Conservation (phyloP, 306 rosid species). For the Quercus suber region DNA sequence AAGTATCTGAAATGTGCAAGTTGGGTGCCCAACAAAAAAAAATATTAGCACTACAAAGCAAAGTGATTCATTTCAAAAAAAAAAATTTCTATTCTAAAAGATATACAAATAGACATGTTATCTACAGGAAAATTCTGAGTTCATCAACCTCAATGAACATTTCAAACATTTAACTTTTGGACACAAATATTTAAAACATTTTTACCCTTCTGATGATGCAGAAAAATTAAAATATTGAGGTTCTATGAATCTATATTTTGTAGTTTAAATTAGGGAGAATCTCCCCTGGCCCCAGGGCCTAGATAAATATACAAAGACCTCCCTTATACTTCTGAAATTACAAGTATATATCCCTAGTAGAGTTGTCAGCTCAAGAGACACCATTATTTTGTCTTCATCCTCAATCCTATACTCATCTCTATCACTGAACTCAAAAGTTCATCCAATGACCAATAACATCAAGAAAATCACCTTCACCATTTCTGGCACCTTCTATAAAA, state of each 20-base stretch:
- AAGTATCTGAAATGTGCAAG: slow-evolving; percentile 54
- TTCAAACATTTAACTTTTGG: neutral
- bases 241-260: neutral
- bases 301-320: neutral
- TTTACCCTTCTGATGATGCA: neutral
- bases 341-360: neutral
- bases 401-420: neutral
- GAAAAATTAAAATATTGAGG: neutral
- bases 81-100: neutral
- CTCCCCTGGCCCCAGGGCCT: neutral
- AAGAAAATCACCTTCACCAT: neutral
- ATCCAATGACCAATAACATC: neutral
- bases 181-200: neutral
- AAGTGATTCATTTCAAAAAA: too few species aligned
- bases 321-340: neutral
- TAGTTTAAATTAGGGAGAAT: neutral
- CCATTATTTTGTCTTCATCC: neutral
- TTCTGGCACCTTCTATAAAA: neutral
- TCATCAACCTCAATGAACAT: neutral
- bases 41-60: neutral
- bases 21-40: neutral
- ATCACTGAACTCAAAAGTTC: neutral
- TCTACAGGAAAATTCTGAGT: neutral
- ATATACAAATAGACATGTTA: neutral
- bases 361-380: neutral